Evolutionary conservation across 208 protist genomes (phyloP).

Genomic region (Angomonas desouzai): DNA sequence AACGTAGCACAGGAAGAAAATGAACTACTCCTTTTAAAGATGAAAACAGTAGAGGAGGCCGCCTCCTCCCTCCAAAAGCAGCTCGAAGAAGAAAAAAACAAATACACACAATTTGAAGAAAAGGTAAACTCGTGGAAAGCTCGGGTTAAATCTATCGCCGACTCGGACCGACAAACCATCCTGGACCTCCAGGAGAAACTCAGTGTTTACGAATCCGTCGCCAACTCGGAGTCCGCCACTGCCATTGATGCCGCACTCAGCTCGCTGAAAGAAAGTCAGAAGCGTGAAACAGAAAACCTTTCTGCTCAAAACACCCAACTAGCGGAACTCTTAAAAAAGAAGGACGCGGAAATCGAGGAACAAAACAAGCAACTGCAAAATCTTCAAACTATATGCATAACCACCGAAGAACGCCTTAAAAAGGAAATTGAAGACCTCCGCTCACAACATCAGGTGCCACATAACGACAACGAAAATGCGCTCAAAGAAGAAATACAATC

Average conservation of each 20-base stretch:
- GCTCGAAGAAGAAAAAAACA: conserved; percentile 43
- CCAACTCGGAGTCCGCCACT: neutral
- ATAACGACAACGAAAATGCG: conserved; percentile 6
- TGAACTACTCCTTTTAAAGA: conserved; percentile 51
- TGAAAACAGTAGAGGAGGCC: conserved; percentile 52
- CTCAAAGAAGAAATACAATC: conserved; percentile 19
- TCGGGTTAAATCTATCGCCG: conserved; percentile 40
- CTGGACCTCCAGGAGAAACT: conserved; percentile 25
- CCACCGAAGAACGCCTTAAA: conserved; percentile 24
- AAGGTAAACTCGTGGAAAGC: conserved; percentile 64
- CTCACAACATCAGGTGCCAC: conserved; percentile 16
- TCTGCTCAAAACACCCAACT: conserved; percentile 3
- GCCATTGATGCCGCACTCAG: conserved; percentile 16
- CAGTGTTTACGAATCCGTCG: neutral
- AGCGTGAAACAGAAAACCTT: conserved; percentile 5
- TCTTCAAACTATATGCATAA: conserved; percentile 24
- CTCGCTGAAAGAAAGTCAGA: conserved; percentile 10
- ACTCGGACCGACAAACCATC: conserved; percentile 44
- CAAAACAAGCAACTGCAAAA: conserved; percentile 26
- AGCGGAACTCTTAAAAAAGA: neutral
- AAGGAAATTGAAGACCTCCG: conserved; percentile 28
- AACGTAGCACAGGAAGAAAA: conserved; percentile 40
- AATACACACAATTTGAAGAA: conserved; percentile 26
- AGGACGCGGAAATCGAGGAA: conserved; percentile 17
- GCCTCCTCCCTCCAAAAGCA: conserved; percentile 40